Conservation (phyloP, 1,139 yeast genomes). For the Suhomyces maxii region DNA sequence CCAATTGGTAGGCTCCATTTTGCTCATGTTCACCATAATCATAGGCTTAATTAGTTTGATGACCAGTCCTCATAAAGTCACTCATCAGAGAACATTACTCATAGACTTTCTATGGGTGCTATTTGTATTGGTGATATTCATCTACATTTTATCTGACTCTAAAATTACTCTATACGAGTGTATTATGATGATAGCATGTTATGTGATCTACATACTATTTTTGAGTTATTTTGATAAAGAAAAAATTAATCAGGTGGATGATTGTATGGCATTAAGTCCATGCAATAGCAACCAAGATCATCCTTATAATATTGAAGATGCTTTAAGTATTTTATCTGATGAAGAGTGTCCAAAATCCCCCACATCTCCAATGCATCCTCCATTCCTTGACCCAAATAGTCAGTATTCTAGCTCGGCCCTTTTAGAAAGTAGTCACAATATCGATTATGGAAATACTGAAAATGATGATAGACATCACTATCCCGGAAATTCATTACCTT, state of each 20-base stretch:
- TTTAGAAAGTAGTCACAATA: neutral
- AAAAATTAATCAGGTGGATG: constrained; percentile 6
- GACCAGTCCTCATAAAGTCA: constrained; percentile 25
- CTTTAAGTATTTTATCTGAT: constrained; percentile 24
- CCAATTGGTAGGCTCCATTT: constrained; percentile 41
- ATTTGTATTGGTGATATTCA: constrained; percentile 36
- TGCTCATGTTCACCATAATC: constrained; percentile 38
- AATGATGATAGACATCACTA: neutral
- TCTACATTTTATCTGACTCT: constrained; percentile 51
- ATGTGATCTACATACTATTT: constrained; percentile 34
- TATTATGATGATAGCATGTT: constrained; percentile 39
- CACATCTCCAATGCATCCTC: neutral
- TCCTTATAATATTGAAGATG: constrained; percentile 29
- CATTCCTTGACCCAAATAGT: neutral
- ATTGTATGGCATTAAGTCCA: constrained; percentile 3
- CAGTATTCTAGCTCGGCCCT: neutral
- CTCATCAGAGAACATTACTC: constrained; percentile 22
- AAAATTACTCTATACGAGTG: constrained; percentile 49
- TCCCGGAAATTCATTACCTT: constrained; percentile 1
- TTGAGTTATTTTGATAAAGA: constrained; percentile 12
- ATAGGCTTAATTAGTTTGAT: constrained; percentile 36
- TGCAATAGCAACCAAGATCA: constrained; percentile 2
- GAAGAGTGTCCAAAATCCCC: constrained; percentile 20
- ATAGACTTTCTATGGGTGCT: constrained; percentile 37
- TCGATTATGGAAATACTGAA: neutral